These are phyloP conservation scores for Casuarina cunninghamiana DNA, from an alignment of 306 rosid species.

Conservation along the genomic window DNA sequence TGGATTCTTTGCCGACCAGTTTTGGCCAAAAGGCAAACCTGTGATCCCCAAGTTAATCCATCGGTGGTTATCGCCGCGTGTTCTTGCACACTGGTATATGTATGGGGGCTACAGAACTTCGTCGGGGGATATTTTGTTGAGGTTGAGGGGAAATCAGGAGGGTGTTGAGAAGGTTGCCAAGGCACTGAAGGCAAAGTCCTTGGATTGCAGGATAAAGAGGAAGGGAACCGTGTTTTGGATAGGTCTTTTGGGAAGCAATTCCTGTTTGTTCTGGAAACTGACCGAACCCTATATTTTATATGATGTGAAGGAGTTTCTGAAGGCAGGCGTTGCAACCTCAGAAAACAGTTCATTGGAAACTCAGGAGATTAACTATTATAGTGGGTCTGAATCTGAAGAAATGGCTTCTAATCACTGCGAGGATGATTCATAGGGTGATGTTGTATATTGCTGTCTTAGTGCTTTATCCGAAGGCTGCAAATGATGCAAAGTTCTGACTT, in stretches of 20 bases:
- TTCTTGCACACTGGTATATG: slow-evolving; percentile 96
- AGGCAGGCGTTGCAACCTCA: slow-evolving; percentile 32
- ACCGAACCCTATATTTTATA: slow-evolving; percentile 71
- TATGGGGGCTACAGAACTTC: slow-evolving; percentile 71
- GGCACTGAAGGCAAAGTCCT: slow-evolving; percentile 62
- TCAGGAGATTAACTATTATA: slow-evolving; percentile 45
- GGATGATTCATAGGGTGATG: neutral
- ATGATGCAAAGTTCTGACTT: neutral
- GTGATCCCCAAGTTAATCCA: slow-evolving; percentile 80
- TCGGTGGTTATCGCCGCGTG: slow-evolving; percentile 87
- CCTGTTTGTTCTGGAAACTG: slow-evolving; percentile 75
- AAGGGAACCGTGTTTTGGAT: slow-evolving; percentile 84
- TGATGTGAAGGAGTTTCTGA: slow-evolving; percentile 43
- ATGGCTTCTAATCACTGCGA: slow-evolving; percentile 28
- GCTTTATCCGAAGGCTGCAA: neutral
- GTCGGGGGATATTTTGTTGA: slow-evolving; percentile 73
- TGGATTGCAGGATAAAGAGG: slow-evolving; percentile 76
- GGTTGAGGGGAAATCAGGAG: slow-evolving; percentile 71
- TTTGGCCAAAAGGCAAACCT: slow-evolving; percentile 76
- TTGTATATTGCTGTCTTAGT: neutral
- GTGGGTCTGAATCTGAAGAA: slow-evolving; percentile 55
- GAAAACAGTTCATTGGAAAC: slow-evolving; percentile 33
- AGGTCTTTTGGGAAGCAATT: slow-evolving; percentile 71
- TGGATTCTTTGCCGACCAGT: slow-evolving; percentile 83
- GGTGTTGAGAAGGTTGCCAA: slow-evolving; percentile 69